Conservation (phyloP, 768 basidiomycete genomes). For the Tubosaeta sp. region DNA sequence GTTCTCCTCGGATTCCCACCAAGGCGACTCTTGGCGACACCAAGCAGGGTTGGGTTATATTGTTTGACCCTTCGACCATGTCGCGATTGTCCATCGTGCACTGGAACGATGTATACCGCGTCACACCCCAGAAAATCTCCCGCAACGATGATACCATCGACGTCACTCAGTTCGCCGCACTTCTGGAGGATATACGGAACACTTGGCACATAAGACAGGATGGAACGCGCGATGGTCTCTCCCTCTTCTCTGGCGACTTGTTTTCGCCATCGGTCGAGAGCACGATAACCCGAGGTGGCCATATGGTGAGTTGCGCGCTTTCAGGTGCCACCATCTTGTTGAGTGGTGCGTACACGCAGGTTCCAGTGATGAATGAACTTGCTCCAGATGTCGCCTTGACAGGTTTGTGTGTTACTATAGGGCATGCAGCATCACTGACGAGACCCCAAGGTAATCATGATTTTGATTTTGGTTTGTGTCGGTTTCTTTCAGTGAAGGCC, state of each 20-base stretch:
- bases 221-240: conserved; percentile 62
- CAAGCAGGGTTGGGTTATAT: background rate
- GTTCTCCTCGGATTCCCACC: background rate
- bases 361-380: conserved; percentile 80
- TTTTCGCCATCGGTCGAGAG: conserved; percentile 86
- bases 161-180: conserved; percentile 76
- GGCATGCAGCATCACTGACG: conserved; percentile 3
- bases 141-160: conserved; percentile 61
- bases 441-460: conserved; percentile 77
- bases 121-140: conserved; percentile 53
- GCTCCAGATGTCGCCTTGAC: conserved; percentile 76
- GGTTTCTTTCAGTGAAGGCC: background rate
- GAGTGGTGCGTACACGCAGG: conserved; percentile 37
- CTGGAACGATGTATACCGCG: background rate
- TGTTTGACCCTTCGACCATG: conserved; percentile 22
- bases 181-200: conserved; percentile 58
- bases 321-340: background rate
- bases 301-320: conserved; percentile 58
- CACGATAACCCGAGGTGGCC: conserved; percentile 82
- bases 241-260: conserved; percentile 85
- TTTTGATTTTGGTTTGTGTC: conserved; percentile 71
- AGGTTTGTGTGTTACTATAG: conserved; percentile 44
- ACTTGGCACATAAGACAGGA: conserved; percentile 49
- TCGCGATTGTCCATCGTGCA: conserved; percentile 36
- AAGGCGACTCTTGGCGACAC: background rate